Evolutionary conservation across 75 land plant species (phyloP).

Genomic region (Ceratopteris richardii): DNA sequence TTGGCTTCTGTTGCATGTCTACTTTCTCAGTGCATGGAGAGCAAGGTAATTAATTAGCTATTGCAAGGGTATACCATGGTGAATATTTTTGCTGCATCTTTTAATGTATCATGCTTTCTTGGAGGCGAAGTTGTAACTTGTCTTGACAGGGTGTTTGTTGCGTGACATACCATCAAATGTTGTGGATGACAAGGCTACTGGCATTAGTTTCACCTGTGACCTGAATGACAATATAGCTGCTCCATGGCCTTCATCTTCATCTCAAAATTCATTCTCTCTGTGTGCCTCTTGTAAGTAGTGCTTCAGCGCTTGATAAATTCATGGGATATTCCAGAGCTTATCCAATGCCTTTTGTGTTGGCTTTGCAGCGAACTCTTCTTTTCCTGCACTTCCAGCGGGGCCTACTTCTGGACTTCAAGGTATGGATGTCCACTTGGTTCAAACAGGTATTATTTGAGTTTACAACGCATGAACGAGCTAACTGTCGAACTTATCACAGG

Average conservation of each 20-base stretch:
- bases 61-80: too few relatives aligned
- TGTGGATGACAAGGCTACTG: slow-evolving; percentile 53
- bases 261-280: slow-evolving; percentile 52
- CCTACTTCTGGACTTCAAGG: too few relatives aligned
- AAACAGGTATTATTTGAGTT: too few relatives aligned
- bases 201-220: slow-evolving; percentile 80
- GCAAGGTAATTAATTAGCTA: slow-evolving; percentile 34
- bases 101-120: too few relatives aligned
- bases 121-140: background rate
- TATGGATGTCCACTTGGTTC: too few relatives aligned
- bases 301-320: background rate
- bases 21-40: slow-evolving; percentile 47
- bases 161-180: slow-evolving; percentile 85
- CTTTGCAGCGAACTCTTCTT: too few relatives aligned
- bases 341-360: too few relatives aligned
- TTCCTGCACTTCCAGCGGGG: too few relatives aligned
- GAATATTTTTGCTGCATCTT: too few relatives aligned
- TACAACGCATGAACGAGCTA: too few relatives aligned
- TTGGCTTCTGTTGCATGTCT: background rate
- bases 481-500: too few relatives aligned
- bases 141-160: slow-evolving; percentile 70
- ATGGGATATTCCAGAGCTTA: too few relatives aligned
- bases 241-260: slow-evolving; percentile 79
- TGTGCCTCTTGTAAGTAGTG: slow-evolving; percentile 62
- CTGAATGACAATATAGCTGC: slow-evolving; percentile 90